Base-by-base conservation (phyloP, 768 basidiomycete genomes). In the Mycena maculata region DNA sequence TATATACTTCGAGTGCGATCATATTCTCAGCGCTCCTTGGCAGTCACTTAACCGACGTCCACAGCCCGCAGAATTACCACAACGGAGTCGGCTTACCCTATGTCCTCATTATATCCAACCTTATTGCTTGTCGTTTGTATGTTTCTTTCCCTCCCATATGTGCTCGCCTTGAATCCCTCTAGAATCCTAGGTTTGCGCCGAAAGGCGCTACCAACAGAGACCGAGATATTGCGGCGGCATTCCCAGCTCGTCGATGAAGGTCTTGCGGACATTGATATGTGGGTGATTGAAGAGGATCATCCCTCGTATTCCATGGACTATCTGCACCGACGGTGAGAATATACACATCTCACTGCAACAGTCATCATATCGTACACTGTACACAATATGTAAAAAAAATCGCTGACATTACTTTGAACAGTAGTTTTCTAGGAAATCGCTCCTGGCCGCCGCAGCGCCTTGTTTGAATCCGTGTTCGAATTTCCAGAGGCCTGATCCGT, bases 401-500 rank as follows among this genome's bases (percentile, higher is more conserved):
- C 23, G 39, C n/a, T 13, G 10, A 18, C 50, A 60, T 60, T 52
- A 56, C 27, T 38, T 16, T 13, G 50, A 67, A 38, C 80, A 82
- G 67, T 79, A 82, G 16, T 57, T 69, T 38, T 65, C 33, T 28
- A 68, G 71, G 61, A 83, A 83, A 71, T 86, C 80, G 7, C 60
- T 66, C 41, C 69, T 77, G 4, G 87, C 87, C 9, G 74, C 83
- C 23, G 78, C 78, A 13, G 82, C 74, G 9, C 85, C 91, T 71
- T 93, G 90, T 9, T 79, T 75, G 63, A 90, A 88, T 9, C 89
- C 91, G 74, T 91, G 90, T 63, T 88, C 89, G 72, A 82, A 92
- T 77, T 92, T 90, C 93, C 92, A 94, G 49, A 87, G 78, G 68
- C 73, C 80, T 68, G 60, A 64, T 2, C 82, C 83, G 70, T 89